Evolutionary conservation across 192 early-diverging fungal genomes (phyloP).

Genomic region (Coemansia sp.): DNA sequence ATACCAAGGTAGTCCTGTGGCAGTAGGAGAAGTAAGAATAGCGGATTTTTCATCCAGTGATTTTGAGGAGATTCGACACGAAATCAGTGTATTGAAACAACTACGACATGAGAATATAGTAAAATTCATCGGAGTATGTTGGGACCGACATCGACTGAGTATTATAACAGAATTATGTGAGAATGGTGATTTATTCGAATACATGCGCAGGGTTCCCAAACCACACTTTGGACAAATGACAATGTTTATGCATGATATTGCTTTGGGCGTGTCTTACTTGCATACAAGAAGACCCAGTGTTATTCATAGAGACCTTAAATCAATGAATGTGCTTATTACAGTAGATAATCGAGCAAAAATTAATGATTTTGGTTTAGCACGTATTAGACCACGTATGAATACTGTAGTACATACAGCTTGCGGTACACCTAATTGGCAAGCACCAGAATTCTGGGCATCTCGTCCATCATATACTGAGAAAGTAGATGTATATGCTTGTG

Average conservation of each 20-base stretch:
- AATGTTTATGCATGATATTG: conserved; percentile 78
- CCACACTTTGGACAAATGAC: conserved; percentile 67
- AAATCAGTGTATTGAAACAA: conserved; percentile 75
- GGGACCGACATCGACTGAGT: conserved; percentile 63
- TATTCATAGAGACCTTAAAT: conserved; percentile 75
- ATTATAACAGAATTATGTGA: conserved; percentile 75
- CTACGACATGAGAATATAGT: conserved; percentile 75
- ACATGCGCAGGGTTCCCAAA: conserved; percentile 62
- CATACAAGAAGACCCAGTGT: conserved; percentile 71
- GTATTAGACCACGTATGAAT: conserved; percentile 68
- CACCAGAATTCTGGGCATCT: conserved; percentile 72
- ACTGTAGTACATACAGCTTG: conserved; percentile 73
- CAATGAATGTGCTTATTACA: conserved; percentile 69
- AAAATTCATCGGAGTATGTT: conserved; percentile 71
- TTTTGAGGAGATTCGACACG: conserved; percentile 71
- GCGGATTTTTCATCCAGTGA: conserved; percentile 67
- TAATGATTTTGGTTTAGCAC: conserved; percentile 78
- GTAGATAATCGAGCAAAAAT: conserved; percentile 69
- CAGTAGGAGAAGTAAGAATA: conserved; percentile 69
- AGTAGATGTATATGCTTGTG: conserved; percentile 70
- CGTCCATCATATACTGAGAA: conserved; percentile 75
- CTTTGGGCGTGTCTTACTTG: conserved; percentile 67
- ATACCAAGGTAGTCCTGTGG: conserved; percentile 64
- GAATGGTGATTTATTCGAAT: conserved; percentile 74
- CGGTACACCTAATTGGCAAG: conserved; percentile 80